Conservation (phyloP, 345 rosid species). For the Sisymbrium irio region DNA sequence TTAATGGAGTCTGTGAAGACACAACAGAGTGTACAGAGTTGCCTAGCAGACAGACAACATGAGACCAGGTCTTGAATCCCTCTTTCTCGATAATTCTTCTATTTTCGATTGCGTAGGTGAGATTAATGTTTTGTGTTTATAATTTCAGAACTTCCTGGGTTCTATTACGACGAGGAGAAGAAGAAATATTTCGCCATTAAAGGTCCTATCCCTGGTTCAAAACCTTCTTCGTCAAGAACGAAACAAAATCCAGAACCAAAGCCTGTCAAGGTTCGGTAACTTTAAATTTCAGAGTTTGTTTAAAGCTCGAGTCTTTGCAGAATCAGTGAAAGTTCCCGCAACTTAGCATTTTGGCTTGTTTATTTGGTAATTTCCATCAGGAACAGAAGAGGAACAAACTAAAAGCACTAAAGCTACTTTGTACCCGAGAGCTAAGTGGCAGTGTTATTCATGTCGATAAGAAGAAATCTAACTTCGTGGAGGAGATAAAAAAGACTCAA, state of each 20-base stretch:
- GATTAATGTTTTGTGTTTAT: neutral
- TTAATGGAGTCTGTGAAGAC: slow-evolving; percentile 18
- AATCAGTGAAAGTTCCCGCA: neutral
- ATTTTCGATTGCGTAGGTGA: neutral
- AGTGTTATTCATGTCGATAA: slow-evolving; percentile 34
- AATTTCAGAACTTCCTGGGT: slow-evolving; percentile 73
- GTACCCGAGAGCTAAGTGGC: slow-evolving; percentile 66
- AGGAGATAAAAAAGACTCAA: slow-evolving; percentile 60
- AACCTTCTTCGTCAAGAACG: slow-evolving; percentile 26
- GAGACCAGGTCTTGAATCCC: slow-evolving; percentile 27
- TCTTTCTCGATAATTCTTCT: neutral
- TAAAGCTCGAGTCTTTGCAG: slow-evolving; percentile 13
- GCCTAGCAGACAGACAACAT: neutral
- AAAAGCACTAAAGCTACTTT: slow-evolving; percentile 49
- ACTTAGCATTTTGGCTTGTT: neutral
- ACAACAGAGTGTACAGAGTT: slow-evolving; percentile 9
- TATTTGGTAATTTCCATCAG: neutral
- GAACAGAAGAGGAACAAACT: slow-evolving; percentile 30
- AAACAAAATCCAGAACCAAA: slow-evolving; percentile 31
- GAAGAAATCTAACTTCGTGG: slow-evolving; percentile 50
- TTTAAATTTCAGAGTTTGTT: neutral
- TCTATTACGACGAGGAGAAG: slow-evolving; percentile 82
- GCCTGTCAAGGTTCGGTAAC: slow-evolving; percentile 38
- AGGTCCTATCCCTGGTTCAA: slow-evolving; percentile 72
- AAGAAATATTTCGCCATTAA: slow-evolving; percentile 79